Conservation (phyloP, 306 rosid genomes). For the Cyamopsis tetragonoloba region DNA sequence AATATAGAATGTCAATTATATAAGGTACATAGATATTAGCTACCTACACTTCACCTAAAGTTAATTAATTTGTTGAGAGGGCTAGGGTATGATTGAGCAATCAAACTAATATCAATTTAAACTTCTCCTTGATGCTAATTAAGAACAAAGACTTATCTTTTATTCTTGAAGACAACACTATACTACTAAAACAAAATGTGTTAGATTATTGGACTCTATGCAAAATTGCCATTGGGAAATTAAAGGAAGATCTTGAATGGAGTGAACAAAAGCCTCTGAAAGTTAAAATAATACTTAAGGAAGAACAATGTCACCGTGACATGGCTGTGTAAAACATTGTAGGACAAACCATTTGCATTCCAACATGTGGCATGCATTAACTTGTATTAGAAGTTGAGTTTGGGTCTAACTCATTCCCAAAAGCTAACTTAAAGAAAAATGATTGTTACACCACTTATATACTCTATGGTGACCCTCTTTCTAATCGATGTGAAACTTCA, state of each 20-base stretch:
- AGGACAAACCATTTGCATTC: conserved; percentile 30
- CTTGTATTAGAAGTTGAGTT: too few species aligned
- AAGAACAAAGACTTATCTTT: conserved; percentile 5
- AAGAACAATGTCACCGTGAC: conserved; percentile 24
- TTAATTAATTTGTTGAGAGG: conserved; percentile 8
- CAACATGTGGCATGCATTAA: conserved; percentile 19
- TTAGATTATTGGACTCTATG: conserved; percentile 13
- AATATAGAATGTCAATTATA: not conserved
- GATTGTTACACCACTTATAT: too few species aligned
- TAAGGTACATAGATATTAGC: conserved; percentile 12
- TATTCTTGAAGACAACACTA: conserved; percentile 23
- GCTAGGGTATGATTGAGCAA: conserved; percentile 33
- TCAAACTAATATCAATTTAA: conserved; percentile 22
- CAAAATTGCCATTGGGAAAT: conserved; percentile 37
- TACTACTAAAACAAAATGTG: conserved; percentile 15
- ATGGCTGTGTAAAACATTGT: conserved; percentile 24
- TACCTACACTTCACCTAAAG: conserved; percentile 13
- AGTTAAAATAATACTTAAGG: not conserved
- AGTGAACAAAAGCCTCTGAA: conserved; percentile 14
- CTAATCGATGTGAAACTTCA: not conserved
- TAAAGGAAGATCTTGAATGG: conserved; percentile 35
- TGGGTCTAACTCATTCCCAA: too few species aligned
- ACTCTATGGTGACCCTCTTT: too few species aligned
- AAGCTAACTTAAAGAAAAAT: too few species aligned
- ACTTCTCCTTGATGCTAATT: conserved; percentile 5